Conservation (phyloP, 257 asterid genomes). For the Solanum okadae region DNA sequence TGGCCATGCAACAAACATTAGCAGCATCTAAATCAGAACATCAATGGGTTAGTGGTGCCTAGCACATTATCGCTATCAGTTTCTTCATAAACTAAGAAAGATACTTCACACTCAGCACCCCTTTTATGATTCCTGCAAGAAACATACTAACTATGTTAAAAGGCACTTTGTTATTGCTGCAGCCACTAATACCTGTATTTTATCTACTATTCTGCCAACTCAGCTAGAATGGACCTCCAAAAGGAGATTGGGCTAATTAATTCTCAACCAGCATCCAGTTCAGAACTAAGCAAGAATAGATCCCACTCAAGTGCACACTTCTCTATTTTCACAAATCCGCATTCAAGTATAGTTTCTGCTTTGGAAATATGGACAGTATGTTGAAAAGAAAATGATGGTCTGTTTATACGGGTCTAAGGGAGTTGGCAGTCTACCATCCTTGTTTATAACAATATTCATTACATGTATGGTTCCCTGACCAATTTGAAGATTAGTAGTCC, state of each 20-base stretch:
- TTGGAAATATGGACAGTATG: not conserved
- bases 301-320: not conserved
- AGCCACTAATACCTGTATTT: not conserved
- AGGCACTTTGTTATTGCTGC: not conserved
- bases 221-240: not conserved
- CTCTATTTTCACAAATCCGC: not conserved
- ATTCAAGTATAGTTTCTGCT: not conserved
- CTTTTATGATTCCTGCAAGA: not conserved
- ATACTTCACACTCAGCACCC: not conserved
- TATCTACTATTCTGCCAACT: not conserved
- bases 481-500: not conserved
- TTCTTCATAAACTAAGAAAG: not conserved
- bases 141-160: not conserved
- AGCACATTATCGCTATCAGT: not conserved
- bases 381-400: not conserved
- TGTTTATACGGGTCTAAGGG: not conserved
- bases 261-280: not conserved
- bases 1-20: not conserved
- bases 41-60: not conserved
- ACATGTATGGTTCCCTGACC: not conserved
- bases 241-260: not conserved
- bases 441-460: not conserved
- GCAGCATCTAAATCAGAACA: not conserved
- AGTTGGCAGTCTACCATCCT: not conserved
- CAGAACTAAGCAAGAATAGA: not conserved